These are phyloP conservation scores for Parachaetomium inaequale DNA, from an alignment of 495 filamentous ascomycete genomes.

Conservation along the genomic window DNA sequence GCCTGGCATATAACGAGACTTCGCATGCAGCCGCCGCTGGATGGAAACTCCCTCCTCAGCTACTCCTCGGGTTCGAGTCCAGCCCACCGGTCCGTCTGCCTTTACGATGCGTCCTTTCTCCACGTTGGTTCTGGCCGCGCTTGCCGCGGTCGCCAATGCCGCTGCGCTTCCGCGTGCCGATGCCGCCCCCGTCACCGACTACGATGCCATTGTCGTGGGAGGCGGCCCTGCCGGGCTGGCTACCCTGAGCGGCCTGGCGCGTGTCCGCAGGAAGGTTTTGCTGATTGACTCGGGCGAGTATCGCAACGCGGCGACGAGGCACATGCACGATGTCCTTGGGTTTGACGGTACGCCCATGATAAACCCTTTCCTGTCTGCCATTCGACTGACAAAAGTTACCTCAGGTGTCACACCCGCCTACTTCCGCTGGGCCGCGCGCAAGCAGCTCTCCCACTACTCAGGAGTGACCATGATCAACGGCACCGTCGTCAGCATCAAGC, in stretches of 20 bases:
- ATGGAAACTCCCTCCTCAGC: neutral
- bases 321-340: constrained; percentile 58
- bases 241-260: constrained; percentile 52
- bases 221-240: constrained; percentile 42
- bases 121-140: neutral
- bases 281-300: constrained; percentile 56
- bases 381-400: neutral
- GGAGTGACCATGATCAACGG: constrained; percentile 49
- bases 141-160: constrained; percentile 7
- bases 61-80: neutral
- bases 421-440: constrained; percentile 51
- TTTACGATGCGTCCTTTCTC: neutral
- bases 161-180: constrained; percentile 3
- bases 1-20: neutral
- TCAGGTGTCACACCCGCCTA: constrained; percentile 49
- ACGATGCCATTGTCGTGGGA: constrained; percentile 36
- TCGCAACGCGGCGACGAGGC: constrained; percentile 51
- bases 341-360: constrained; percentile 51
- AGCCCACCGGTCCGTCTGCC: neutral
- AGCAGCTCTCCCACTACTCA: constrained; percentile 49
- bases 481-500: constrained; percentile 46
- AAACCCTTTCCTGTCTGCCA: neutral
- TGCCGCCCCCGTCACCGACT: constrained; percentile 16
- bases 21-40: neutral
- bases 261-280: constrained; percentile 50